phyloP scores from a whole-genome alignment of 2,329 filamentous ascomycete genomes.

The Fusarium hostae region DNA sequence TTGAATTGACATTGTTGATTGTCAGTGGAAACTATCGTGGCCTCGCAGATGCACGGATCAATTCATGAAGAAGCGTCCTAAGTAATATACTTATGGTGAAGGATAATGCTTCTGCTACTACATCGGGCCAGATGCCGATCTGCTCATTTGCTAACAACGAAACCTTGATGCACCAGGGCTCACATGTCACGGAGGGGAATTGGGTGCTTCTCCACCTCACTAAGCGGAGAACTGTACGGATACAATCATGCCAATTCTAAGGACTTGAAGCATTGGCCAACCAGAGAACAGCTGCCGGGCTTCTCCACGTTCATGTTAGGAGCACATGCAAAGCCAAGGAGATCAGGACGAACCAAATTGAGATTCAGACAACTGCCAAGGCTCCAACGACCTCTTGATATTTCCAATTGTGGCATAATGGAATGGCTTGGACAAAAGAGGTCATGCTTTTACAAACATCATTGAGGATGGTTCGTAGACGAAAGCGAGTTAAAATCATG shows the following conservation, averaged over 20 bases:
- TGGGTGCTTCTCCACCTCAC: constrained; percentile 8
- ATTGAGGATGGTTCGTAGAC: neutral
- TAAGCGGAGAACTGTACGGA: constrained; percentile 3
- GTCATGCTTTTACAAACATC: neutral
- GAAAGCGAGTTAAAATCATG: neutral
- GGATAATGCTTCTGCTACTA: neutral
- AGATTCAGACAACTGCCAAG: neutral
- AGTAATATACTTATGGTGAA: neutral
- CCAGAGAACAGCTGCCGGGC: neutral
- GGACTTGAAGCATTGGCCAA: constrained; percentile 21
- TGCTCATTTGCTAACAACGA: neutral
- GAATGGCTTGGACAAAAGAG: neutral
- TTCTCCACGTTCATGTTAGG: neutral
- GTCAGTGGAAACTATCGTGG: neutral
- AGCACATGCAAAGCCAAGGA: neutral
- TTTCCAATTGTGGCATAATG: neutral
- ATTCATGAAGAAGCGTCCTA: neutral
- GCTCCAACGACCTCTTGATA: neutral
- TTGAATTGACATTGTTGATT: constrained; percentile 19
- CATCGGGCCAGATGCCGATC: neutral
- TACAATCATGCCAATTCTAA: neutral
- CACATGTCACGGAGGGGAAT: neutral
- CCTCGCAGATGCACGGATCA: neutral
- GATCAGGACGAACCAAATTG: neutral
- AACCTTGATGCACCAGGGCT: neutral